Conservation (phyloP, 768 basidiomycete genomes). For the Boletellus ananas region DNA sequence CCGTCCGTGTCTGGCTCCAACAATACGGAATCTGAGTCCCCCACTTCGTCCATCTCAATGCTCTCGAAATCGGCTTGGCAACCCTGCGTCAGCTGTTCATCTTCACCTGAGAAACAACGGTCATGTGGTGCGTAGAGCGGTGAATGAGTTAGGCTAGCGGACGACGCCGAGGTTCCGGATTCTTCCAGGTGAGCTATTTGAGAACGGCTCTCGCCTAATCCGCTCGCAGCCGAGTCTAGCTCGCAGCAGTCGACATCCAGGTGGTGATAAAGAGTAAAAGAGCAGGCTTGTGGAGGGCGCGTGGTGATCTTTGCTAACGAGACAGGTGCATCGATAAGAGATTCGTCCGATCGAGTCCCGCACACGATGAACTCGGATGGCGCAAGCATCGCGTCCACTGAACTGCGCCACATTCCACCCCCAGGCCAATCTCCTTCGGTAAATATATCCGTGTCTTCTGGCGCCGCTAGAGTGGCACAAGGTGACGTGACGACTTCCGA, state of each 20-base stretch:
- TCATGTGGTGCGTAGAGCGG: conserved; percentile 13
- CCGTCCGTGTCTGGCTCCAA: conserved; percentile 10
- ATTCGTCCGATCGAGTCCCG: conserved; percentile 14
- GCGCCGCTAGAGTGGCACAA: background rate
- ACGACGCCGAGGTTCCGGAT: conserved; percentile 9
- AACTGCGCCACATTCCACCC: conserved; percentile 13
- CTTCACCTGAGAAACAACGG: conserved; percentile 3
- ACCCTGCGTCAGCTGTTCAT: conserved; percentile 15
- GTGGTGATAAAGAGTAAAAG: conserved; percentile 19
- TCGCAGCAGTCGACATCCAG: conserved; percentile 4
- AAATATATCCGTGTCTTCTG: conserved; percentile 17
- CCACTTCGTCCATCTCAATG: conserved; percentile 13
- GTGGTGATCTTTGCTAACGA: conserved; percentile 18
- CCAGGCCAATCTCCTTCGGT: conserved; percentile 13
- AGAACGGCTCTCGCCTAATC: conserved; percentile 10
- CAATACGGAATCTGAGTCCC: conserved; percentile 17
- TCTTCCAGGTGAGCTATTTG: conserved; percentile 17
- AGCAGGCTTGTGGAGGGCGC: conserved; percentile 7
- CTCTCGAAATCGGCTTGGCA: conserved; percentile 6
- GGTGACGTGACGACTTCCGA: conserved; percentile 9
- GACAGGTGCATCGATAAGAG: conserved; percentile 23
- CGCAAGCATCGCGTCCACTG: background rate
- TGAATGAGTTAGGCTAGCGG: conserved; percentile 1
- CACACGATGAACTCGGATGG: conserved; percentile 1
- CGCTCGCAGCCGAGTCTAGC: conserved; percentile 10